These are phyloP conservation scores for Citrus glauca DNA, from an alignment of 345 rosid species.

Conservation along the genomic window DNA sequence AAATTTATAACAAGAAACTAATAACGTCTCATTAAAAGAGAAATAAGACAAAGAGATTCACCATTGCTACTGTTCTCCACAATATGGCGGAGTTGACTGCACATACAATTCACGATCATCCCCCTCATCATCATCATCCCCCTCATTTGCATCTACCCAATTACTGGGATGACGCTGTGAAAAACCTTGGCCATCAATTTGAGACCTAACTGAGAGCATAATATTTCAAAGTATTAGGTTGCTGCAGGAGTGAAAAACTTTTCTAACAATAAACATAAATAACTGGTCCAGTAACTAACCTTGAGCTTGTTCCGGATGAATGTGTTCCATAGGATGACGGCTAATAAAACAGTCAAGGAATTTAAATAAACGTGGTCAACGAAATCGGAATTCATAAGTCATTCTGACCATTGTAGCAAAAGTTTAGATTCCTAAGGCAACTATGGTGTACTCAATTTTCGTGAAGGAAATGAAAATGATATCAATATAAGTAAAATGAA, in stretches of 20 bases:
- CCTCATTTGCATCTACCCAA: constrained; percentile 69
- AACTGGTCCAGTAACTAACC: constrained; percentile 27
- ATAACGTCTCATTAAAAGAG: constrained; percentile 1
- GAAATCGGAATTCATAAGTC: neutral
- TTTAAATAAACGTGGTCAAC: neutral
- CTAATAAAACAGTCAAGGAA: constrained; percentile 28
- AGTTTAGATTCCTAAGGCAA: neutral
- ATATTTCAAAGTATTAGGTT: constrained; percentile 18
- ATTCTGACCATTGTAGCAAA: neutral
- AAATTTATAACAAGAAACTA: neutral
- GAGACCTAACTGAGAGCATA: constrained; percentile 40
- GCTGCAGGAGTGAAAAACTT: constrained; percentile 4
- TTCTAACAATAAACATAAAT: neutral
- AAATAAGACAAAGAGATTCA: neutral
- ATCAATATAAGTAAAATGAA: neutral
- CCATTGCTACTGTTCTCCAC: constrained; percentile 38
- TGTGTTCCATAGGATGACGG: constrained; percentile 23
- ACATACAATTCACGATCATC: constrained; percentile 53
- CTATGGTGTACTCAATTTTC: neutral
- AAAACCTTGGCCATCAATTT: constrained; percentile 35
- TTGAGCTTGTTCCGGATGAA: constrained; percentile 28
- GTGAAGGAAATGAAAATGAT: neutral
- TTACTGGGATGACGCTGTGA: constrained; percentile 89
- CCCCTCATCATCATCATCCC: constrained; percentile 56
- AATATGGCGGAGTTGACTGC: constrained; percentile 81